Evolutionary conservation across 2,329 filamentous ascomycete genomes (phyloP), one percentile per base, ranked within the genome.

Genomic region (Nemania abortiva): DNA sequence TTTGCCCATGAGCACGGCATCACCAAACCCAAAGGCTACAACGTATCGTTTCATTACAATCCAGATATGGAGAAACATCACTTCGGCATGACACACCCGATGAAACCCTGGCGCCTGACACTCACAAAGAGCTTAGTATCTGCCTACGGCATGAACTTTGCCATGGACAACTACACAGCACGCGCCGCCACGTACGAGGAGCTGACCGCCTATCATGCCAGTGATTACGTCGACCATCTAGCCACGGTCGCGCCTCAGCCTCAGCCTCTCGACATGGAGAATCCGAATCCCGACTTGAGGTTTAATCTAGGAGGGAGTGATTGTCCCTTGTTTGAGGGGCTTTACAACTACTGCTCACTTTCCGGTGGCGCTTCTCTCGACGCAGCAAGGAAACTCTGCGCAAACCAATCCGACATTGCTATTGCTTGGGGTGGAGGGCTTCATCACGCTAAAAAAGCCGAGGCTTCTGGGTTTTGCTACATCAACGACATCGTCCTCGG

Each of bases 61-160:
- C 93, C 95, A 1, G 90, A 93, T 69, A 97, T 98, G 79, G 96
- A 99, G 83, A 92, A 92, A 78, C 95, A 98, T 81, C 96, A 99
- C 81, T 99, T 99, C 80, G 96, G 96, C 73, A 92, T 93, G 82
- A 95, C 93, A 10, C 96, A 99, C 84, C 96, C 96, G 22, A 99
- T 99, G 96, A 99, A 99, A 81, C 96, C 96, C 68, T 98, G 96
- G 95, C 93, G 96, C 42, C 84, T 99, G 72, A 98, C 95, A 18
- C 87, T 99, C 64, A 97, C 96, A 65, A 98, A 99, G 81, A 94
- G 96, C 76, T 88, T 99, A 55, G 94, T 99, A 72, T 91, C 97
- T 78, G 92, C 94, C 1, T 98, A 98, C 80, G 96, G 96, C 73
- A 93, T 99, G 88, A 94, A 97, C 76, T 92, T 95, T 77, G 94